Evolutionary conservation across 306 rosid genomes (phyloP).

Genomic region (Rosa persica): DNA sequence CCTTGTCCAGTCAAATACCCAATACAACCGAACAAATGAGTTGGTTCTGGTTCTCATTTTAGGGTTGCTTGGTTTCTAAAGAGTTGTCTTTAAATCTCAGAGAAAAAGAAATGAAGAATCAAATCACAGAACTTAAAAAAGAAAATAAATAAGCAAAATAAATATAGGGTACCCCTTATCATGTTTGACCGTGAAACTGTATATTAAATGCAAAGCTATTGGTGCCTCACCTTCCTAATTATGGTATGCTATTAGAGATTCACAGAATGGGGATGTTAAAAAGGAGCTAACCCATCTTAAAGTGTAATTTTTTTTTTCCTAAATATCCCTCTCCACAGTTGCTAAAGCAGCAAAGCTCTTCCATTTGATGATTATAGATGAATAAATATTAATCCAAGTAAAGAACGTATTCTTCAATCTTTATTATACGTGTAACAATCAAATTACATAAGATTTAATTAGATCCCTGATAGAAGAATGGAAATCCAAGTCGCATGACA

Average conservation of each 20-base stretch:
- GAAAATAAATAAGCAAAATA: neutral
- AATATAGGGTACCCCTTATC: neutral
- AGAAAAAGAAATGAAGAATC: slow-evolving; percentile 23
- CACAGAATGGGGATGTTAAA: slow-evolving; percentile 15
- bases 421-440: slow-evolving; percentile 7
- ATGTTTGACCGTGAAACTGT: slow-evolving; percentile 33
- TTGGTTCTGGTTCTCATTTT: slow-evolving; percentile 14
- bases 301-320: neutral
- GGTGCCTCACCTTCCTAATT: slow-evolving; percentile 28
- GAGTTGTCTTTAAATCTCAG: neutral
- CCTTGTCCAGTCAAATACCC: neutral
- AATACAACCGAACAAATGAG: neutral
- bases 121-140: slow-evolving; percentile 27
- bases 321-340: neutral
- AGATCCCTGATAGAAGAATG: slow-evolving; percentile 3
- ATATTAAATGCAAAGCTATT: slow-evolving; percentile 34
- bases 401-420: slow-evolving; percentile 21
- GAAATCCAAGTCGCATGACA: slow-evolving; percentile 34
- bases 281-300: neutral
- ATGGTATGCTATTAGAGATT: slow-evolving; percentile 15
- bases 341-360: neutral
- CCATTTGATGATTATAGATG: neutral
- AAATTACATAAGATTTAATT: neutral
- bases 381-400: neutral
- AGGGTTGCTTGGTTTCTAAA: slow-evolving; percentile 3